A percentile compares a stretch with the other conserved stretches of the same genome.
phyloP scores from a whole-genome alignment of 306 rosid genomes.

The Castanospermum australe region DNA sequence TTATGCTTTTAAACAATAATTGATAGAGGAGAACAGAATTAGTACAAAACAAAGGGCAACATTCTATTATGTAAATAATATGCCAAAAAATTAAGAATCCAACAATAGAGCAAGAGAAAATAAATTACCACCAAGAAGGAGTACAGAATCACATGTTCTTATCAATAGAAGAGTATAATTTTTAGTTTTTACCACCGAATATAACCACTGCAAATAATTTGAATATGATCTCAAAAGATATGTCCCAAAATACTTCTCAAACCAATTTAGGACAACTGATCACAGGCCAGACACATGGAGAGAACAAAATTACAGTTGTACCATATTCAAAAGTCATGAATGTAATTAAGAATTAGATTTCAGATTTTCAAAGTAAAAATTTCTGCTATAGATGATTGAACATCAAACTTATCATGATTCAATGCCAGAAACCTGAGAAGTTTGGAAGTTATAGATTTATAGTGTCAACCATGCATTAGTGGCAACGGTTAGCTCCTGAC shows the following conservation, averaged over 20 bases:
- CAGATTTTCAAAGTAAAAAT: neutral
- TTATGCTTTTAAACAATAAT: neutral
- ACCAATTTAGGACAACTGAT: neutral
- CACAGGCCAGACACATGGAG: conserved; percentile 5
- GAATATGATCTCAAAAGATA: neutral
- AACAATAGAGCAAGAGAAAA: neutral
- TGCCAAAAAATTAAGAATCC: neutral
- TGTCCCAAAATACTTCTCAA: neutral
- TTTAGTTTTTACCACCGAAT: neutral
- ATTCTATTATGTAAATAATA: neutral
- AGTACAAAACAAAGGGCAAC: neutral
- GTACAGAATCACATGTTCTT: neutral
- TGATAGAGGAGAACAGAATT: neutral
- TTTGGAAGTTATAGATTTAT: neutral
- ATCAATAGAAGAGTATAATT: conserved; percentile 1
- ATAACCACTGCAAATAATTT: conserved; percentile 4
- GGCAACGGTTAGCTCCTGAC: neutral
- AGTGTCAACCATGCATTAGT: neutral
- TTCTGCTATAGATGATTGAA: neutral
- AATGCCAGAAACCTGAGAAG: conserved; percentile 13
- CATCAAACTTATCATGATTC: neutral
- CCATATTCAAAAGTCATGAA: neutral
- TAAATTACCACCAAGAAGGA: neutral
- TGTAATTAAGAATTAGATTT: neutral
- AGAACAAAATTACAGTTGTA: neutral